Conservation (phyloP, 2,329 filamentous ascomycete genomes). For the Stemphylium beticola region DNA sequence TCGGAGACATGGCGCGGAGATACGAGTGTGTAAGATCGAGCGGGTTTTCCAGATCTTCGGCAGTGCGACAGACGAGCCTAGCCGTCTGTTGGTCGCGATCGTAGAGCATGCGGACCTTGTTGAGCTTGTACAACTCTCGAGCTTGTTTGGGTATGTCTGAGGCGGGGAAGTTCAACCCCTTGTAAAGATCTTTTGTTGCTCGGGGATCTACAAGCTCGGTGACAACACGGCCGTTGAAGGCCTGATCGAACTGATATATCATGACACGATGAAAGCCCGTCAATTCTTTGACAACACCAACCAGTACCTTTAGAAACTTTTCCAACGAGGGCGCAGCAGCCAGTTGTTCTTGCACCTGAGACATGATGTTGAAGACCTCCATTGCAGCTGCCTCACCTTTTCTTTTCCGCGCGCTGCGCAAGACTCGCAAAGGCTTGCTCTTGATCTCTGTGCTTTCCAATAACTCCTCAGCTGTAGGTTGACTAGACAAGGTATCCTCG, state of each 20-base stretch:
- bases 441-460: slow-evolving; percentile 75
- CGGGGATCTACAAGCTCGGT: slow-evolving; percentile 84
- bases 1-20: slow-evolving; percentile 86
- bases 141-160: slow-evolving; percentile 86
- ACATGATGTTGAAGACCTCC: slow-evolving; percentile 91
- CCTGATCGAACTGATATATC: slow-evolving; percentile 87
- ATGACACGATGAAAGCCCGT: slow-evolving; percentile 92
- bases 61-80: slow-evolving; percentile 77
- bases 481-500: slow-evolving; percentile 74
- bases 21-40: slow-evolving; percentile 86
- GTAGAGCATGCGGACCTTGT: slow-evolving; percentile 87
- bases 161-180: slow-evolving; percentile 86
- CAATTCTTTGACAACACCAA: slow-evolving; percentile 86
- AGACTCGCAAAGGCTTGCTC: slow-evolving; percentile 77
- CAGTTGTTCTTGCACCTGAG: slow-evolving; percentile 87
- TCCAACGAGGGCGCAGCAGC: slow-evolving; percentile 74
- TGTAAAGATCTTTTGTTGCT: slow-evolving; percentile 82
- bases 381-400: slow-evolving; percentile 82
- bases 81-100: slow-evolving; percentile 82
- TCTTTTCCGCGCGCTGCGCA: slow-evolving; percentile 75
- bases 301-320: slow-evolving; percentile 77
- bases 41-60: slow-evolving; percentile 74
- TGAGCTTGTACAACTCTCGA: slow-evolving; percentile 86
- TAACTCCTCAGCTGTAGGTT: slow-evolving; percentile 76
- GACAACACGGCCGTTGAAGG: slow-evolving; percentile 85